Percentiles rank a stretch among this genome's conserved stretches.
These are phyloP conservation scores for Collybia mongolica DNA, from an alignment of 768 basidiomycete genomes.

Conservation along the genomic window DNA sequence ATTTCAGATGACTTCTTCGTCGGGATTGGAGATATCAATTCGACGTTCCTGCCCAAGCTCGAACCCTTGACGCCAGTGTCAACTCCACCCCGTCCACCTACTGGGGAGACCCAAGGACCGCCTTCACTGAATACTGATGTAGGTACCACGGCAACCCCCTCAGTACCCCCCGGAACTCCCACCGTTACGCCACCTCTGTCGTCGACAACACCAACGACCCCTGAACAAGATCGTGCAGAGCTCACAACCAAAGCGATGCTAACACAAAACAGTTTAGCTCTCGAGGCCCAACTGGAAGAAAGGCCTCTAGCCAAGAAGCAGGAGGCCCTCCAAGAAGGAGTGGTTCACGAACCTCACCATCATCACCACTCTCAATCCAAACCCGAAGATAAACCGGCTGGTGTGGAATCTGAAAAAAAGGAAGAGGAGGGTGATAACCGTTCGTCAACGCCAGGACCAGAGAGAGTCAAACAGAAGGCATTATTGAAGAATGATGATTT, in stretches of 20 bases:
- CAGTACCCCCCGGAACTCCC: not conserved
- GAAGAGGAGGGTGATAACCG: conserved; percentile 5
- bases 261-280: conserved; percentile 66
- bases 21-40: conserved; percentile 98
- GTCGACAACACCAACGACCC: conserved; percentile 17
- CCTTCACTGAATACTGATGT: not conserved
- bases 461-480: conserved; percentile 61
- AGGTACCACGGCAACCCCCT: not conserved
- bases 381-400: conserved; percentile 11
- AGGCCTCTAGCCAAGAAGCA: conserved; percentile 88
- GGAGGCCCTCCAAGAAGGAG: conserved; percentile 63
- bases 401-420: conserved; percentile 15
- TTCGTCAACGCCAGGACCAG: conserved; percentile 26
- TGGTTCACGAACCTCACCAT: conserved; percentile 24
- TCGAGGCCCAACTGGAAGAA: conserved; percentile 84
- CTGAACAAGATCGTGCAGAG: conserved; percentile 47
- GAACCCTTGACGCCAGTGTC: conserved; percentile 47
- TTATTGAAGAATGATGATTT: conserved; percentile 84
- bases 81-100: conserved; percentile 22
- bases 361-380: conserved; percentile 19
- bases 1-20: conserved; percentile 91
- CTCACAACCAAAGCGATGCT: conserved; percentile 54
- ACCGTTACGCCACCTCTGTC: conserved; percentile 13
- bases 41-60: conserved; percentile 84
- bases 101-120: conserved; percentile 6